A percentile compares a stretch with the other conserved stretches of the same genome.
These are phyloP conservation scores for Hamamelis virginiana DNA, from an alignment of 164 flowering plant species.

Conservation along the genomic window DNA sequence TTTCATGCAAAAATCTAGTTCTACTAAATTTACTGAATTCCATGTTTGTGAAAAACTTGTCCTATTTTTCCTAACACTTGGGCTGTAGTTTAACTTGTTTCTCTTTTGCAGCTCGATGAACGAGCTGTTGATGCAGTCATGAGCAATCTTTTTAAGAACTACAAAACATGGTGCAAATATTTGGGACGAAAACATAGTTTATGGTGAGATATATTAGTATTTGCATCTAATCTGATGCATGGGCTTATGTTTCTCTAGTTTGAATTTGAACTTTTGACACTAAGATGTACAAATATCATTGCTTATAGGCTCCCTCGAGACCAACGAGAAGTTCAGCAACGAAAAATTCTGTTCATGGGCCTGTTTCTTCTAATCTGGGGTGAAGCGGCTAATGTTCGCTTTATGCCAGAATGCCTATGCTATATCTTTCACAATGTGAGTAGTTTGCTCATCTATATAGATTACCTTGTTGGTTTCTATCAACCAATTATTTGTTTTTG, in stretches of 20 bases:
- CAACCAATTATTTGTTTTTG: neutral
- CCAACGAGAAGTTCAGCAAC: conserved; percentile 81
- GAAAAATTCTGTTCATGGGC: conserved; percentile 95
- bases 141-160: conserved; percentile 88
- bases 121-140: conserved; percentile 89
- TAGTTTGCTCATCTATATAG: conserved; percentile 2
- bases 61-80: neutral
- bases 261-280: too few species aligned
- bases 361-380: conserved; percentile 98
- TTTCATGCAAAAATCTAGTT: neutral
- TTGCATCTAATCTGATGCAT: neutral
- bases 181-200: conserved; percentile 91
- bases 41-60: neutral
- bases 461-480: neutral
- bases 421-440: conserved; percentile 97
- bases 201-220: conserved; percentile 46
- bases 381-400: conserved; percentile 96
- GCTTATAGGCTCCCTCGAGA: conserved; percentile 78
- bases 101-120: conserved; percentile 78
- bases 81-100: neutral
- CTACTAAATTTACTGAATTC: neutral
- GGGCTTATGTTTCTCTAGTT: neutral
- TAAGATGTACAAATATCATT: neutral
- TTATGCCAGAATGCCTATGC: conserved; percentile 98
- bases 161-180: conserved; percentile 97